Evolutionary conservation across 2,329 filamentous ascomycete species (phyloP).

Genomic region (Tolypocladium tundrense): DNA sequence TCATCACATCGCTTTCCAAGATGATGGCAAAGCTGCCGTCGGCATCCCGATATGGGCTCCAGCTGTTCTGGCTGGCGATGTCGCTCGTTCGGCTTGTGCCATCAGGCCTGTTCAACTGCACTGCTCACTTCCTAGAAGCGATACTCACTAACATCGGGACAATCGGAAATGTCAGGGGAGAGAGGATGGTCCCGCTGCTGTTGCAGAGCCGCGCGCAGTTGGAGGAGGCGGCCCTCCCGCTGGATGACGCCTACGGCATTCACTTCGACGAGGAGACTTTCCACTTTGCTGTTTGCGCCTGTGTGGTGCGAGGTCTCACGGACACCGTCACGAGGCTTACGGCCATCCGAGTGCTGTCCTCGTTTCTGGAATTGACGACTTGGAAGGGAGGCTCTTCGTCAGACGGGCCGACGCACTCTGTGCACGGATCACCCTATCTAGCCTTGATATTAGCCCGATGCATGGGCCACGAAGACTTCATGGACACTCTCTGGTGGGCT

Average conservation of each 20-base stretch:
- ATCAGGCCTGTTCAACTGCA: conserved; percentile 52
- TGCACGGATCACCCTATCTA: conserved; percentile 45
- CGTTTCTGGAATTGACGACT: conserved; percentile 39
- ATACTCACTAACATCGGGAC: conserved; percentile 55
- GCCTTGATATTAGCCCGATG: conserved; percentile 48
- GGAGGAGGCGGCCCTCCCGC: conserved; percentile 49
- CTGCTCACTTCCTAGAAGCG: conserved; percentile 54
- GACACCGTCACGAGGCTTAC: conserved; percentile 50
- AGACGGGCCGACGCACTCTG: conserved; percentile 6
- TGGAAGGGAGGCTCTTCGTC: conserved; percentile 5
- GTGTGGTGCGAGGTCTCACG: conserved; percentile 52
- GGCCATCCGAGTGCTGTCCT: conserved; percentile 49
- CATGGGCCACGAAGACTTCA: conserved; percentile 46
- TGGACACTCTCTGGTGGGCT: conserved; percentile 51
- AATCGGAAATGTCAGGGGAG: conserved; percentile 47
- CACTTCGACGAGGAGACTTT: conserved; percentile 55
- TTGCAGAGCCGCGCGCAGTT: conserved; percentile 50
- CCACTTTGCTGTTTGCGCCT: conserved; percentile 56
- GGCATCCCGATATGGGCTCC: conserved; percentile 56
- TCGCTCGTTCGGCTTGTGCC: conserved; percentile 56
- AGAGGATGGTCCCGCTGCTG: conserved; percentile 48
- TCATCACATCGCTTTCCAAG: conserved; percentile 56
- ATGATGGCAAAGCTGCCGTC: conserved; percentile 61
- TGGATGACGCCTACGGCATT: conserved; percentile 57
- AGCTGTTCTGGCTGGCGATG: conserved; percentile 61